phyloP scores from a whole-genome alignment of 176 grass and related monocot genomes.

The Lolium multiflorum region DNA sequence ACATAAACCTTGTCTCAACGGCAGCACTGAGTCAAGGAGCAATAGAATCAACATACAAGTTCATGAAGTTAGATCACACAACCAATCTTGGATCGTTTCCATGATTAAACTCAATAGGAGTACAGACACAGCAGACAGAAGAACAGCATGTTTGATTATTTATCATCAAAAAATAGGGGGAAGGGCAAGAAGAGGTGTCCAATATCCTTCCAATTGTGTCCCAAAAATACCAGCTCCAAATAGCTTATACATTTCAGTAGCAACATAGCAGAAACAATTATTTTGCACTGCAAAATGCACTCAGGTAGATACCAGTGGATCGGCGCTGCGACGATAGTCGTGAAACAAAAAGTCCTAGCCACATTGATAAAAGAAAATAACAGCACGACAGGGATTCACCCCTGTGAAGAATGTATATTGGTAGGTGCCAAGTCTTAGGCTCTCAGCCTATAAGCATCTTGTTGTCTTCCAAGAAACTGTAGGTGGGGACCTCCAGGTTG shows the following conservation, averaged over 20 bases:
- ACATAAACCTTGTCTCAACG: not conserved
- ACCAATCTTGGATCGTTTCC: not conserved
- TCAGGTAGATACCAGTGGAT: conserved; percentile 15
- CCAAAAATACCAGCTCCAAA: conserved; percentile 26
- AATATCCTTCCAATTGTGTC: conserved; percentile 18
- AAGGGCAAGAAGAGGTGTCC: not conserved
- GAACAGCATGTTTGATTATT: not conserved
- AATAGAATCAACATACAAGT: not conserved
- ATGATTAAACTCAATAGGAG: not conserved
- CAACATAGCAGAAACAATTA: conserved; percentile 51
- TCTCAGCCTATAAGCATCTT: conserved; percentile 80
- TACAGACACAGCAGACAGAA: not conserved
- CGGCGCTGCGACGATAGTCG: conserved; percentile 11
- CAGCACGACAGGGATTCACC: conserved; percentile 38
- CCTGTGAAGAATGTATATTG: conserved; percentile 32
- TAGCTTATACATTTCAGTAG: conserved; percentile 48
- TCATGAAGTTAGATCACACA: not conserved
- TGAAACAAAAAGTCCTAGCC: conserved; percentile 45
- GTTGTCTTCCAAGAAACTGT: conserved; percentile 84
- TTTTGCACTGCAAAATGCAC: conserved; percentile 47
- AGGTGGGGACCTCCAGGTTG: conserved; percentile 90
- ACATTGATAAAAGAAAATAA: conserved; percentile 37
- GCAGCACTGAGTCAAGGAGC: not conserved
- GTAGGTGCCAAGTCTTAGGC: not conserved
- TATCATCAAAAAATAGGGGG: conserved; percentile 3